phyloP scores from a whole-genome alignment of 2,329 filamentous ascomycete genomes.

The Cytospora paraplurivora region DNA sequence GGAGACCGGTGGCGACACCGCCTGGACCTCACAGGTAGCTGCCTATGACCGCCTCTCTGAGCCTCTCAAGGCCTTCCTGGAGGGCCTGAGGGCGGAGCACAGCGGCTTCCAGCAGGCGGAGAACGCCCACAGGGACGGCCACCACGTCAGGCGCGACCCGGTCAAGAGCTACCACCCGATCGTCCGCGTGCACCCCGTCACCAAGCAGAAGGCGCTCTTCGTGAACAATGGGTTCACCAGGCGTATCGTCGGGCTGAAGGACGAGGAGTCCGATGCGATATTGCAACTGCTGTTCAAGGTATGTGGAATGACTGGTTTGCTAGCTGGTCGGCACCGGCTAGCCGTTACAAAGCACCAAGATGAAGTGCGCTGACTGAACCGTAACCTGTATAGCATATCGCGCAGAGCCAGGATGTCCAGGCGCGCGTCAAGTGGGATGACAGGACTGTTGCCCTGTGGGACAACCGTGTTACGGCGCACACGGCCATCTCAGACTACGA shows the following conservation, averaged over 20 bases:
- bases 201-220: slow-evolving; percentile 36
- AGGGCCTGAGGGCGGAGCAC: slow-evolving; percentile 43
- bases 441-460: slow-evolving; percentile 69
- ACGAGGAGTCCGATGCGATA: slow-evolving; percentile 66
- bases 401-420: slow-evolving; percentile 65
- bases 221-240: slow-evolving; percentile 37
- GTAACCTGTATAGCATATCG: slow-evolving; percentile 42
- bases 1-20: slow-evolving; percentile 42
- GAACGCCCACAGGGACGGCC: slow-evolving; percentile 38
- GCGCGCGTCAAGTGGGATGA: slow-evolving; percentile 66
- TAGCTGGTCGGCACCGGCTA: too few species aligned
- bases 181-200: slow-evolving; percentile 64
- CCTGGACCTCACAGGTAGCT: slow-evolving; percentile 42
- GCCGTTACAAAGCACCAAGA: too few species aligned
- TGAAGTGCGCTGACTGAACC: slow-evolving; percentile 14
- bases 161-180: slow-evolving; percentile 67
- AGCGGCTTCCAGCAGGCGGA: slow-evolving; percentile 43
- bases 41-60: slow-evolving; percentile 42
- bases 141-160: slow-evolving; percentile 60
- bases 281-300: slow-evolving; percentile 68
- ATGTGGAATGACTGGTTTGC: slow-evolving; percentile 1
- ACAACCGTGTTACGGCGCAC: slow-evolving; percentile 58
- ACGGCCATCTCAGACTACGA: slow-evolving; percentile 49
- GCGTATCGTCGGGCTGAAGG: slow-evolving; percentile 63
- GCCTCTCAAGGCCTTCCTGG: slow-evolving; percentile 41